Base-by-base conservation (phyloP, 768 basidiomycete species). In the Omphalotus guepiniiformis region DNA sequence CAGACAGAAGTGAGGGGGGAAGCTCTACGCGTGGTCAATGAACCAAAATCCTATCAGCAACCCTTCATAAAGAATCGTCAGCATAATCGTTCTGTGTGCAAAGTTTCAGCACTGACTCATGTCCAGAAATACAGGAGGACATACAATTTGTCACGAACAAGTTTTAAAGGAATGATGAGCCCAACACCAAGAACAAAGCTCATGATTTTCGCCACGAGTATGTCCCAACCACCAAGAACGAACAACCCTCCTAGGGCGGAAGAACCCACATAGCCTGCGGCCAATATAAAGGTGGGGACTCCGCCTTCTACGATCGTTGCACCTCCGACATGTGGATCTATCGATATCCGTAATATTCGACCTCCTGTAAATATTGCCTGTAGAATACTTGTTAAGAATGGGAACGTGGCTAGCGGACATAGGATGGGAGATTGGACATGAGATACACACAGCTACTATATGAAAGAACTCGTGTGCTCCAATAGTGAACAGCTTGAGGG, bases 41-140 rank as follows among this genome's bases (percentile, higher is more conserved):
- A 95, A 96, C 93, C 94, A 96, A 55, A 97, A 89, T 0, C 90
- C 93, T 48, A 97, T 78, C 39, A 97, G 72, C 19, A 96, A 67
- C 7, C 79, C 92, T 64, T 96, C 93, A 56, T 91, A 94, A 8
- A 82, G 62, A 19, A 89, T 56, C 19, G 90, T 93, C 34, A 95
- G 76, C 8, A 87, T 50, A 55, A 94, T 93, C 21, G 93, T 95
- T 50, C 93, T 96, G 63, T 8, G 42, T 37, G 25, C 7, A 8
- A 22, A 39, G n/a, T 12, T 4, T 9, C 11, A 19, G 39, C 21
- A 38, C 36, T 8, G 21, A 7, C 21, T 38, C 16, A 38, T 6
- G 16, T 9, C 32, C 13, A 29, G 28, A 16, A 15, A 41, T n/a
- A 30, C 19, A 13, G 15, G 35, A 25, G 15, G n/a, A 41, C 87